Evolutionary conservation across 495 filamentous ascomycete species (phyloP).

Genomic region (Penicillium parvum): DNA sequence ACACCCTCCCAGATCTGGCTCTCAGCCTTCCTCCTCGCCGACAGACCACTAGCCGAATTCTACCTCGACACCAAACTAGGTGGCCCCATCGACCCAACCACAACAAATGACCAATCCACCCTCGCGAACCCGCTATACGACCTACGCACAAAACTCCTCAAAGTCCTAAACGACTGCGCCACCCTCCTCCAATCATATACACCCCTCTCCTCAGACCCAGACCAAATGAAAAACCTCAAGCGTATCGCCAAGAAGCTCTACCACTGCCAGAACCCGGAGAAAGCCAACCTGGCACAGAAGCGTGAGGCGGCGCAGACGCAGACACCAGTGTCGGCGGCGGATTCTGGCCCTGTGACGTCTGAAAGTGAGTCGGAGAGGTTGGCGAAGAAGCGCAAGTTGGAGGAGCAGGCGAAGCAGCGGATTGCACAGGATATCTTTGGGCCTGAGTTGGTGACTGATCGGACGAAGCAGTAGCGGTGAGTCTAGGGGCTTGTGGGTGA

Average conservation of each 20-base stretch:
- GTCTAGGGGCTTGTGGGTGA: too few relatives aligned
- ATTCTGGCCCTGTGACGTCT: too few relatives aligned
- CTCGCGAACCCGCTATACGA: conserved; percentile 25
- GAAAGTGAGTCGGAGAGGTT: conserved; percentile 41
- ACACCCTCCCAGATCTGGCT: conserved; percentile 93
- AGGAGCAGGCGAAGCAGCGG: conserved; percentile 21
- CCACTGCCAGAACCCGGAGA: conserved; percentile 71
- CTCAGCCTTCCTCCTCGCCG: conserved; percentile 68
- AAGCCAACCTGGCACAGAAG: conserved; percentile 44
- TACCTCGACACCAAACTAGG: conserved; percentile 71
- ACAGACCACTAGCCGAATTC: conserved; percentile 64
- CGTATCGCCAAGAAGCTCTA: conserved; percentile 68
- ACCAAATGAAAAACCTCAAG: conserved; percentile 49
- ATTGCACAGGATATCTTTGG: conserved; percentile 37
- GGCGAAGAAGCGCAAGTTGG: conserved; percentile 44
- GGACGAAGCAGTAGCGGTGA: conserved; percentile 28
- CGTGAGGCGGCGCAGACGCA: conserved; percentile 28
- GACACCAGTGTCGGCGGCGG: conserved; percentile 15
- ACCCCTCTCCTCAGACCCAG: conserved; percentile 40
- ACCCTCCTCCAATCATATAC: conserved; percentile 34
- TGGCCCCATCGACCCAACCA: conserved; percentile 16
- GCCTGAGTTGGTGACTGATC: conserved; percentile 35
- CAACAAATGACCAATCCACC: conserved; percentile 5
- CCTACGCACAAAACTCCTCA: conserved; percentile 40
- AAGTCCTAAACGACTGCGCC: conserved; percentile 40